Evolutionary conservation across 2,329 filamentous ascomycete species (phyloP), one percentile per base, ranked within the genome.

Genomic region (Chalaropsis ovoidea): DNA sequence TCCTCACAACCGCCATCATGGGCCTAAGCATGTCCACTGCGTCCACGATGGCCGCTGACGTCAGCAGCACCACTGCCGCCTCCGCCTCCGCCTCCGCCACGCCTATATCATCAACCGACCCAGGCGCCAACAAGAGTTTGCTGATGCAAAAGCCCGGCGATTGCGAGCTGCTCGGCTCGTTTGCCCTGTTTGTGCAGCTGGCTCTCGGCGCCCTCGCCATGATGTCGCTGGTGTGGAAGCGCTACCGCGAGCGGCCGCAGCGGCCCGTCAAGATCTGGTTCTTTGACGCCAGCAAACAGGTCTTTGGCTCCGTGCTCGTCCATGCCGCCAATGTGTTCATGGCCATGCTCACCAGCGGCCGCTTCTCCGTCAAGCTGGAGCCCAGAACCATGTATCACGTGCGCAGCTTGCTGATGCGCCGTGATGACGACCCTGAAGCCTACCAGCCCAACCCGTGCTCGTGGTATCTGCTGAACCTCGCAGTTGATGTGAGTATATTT

Each of bases 221-320:
- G 63, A 79, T 93, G 65, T 89, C 91, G 0, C 82, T 99, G 61
- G 93, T 97, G 7, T 95, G 85, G 79, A 99, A 99, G 79, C 83
- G 94, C 70, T 96, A 88, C 85, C 84, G 89, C 69, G 94, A 99
- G 77, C 82, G 89, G 66, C 93, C 94, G 1, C 93, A 96, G 74
- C 83, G 94, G 65, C 93, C 93, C 0, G 73, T 97, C 72, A 95
- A 95, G 81, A 91, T 99, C 70, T 99, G 94, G 93, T 92, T 89
- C 75, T 99, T 97, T 75, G 94, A 99, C 73, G 94, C 86, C 27
- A 95, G 90, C 41, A 99, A 99, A 79, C 94, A 99, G 79, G 90
- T 99, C 64, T 89, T 97, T 72, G 94, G 94, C 24, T 95, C 91
- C 39, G 86, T 91, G 58, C 81, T 99, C 74, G 85, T 96, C 42